Conservation (phyloP, 2,329 filamentous ascomycete genomes). For the Falciphora oryzae region DNA sequence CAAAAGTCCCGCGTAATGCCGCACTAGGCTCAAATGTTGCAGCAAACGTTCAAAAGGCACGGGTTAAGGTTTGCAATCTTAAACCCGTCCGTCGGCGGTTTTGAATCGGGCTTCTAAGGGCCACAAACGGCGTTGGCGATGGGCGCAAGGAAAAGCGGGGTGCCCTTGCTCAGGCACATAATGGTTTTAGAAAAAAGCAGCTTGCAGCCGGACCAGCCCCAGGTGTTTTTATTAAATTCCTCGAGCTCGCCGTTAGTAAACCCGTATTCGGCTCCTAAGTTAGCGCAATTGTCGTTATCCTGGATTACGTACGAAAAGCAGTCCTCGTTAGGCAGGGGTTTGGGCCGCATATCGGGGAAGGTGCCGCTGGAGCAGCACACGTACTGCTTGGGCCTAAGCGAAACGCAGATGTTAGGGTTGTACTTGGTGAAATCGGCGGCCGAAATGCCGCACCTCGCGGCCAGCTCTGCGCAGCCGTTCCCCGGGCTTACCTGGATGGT, state of each 20-base stretch:
- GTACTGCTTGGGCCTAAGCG: too few species aligned
- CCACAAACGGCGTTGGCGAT: slow-evolving; percentile 28
- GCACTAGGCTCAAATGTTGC: slow-evolving; percentile 15
- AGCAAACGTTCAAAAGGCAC: neutral
- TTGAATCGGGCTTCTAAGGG: slow-evolving; percentile 23
- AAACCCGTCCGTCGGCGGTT: slow-evolving; percentile 21
- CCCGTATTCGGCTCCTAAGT: too few species aligned
- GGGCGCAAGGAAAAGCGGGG: slow-evolving; percentile 27
- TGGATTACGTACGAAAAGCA: too few species aligned
- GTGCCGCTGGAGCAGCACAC: too few species aligned
- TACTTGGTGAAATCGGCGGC: too few species aligned
- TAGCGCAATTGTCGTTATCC: too few species aligned
- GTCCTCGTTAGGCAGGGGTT: too few species aligned
- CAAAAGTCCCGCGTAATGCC: slow-evolving; percentile 29
- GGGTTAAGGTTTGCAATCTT: slow-evolving; percentile 5
- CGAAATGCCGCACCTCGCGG: slow-evolving; percentile 12
- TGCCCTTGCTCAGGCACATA: slow-evolving; percentile 30
- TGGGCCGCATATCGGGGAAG: too few species aligned
- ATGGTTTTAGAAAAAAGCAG: slow-evolving; percentile 20
- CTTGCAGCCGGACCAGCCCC: neutral
- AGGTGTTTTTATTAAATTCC: neutral
- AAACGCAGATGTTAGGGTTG: too few species aligned
- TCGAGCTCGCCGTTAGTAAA: too few species aligned
- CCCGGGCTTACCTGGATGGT: slow-evolving; percentile 27
- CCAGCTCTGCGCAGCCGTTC: slow-evolving; percentile 32